Percentiles rank a stretch among this genome's conserved stretches.
Evolutionary conservation across 2,329 filamentous ascomycete species (phyloP).

Genomic region (Xylariaceae sp.): DNA sequence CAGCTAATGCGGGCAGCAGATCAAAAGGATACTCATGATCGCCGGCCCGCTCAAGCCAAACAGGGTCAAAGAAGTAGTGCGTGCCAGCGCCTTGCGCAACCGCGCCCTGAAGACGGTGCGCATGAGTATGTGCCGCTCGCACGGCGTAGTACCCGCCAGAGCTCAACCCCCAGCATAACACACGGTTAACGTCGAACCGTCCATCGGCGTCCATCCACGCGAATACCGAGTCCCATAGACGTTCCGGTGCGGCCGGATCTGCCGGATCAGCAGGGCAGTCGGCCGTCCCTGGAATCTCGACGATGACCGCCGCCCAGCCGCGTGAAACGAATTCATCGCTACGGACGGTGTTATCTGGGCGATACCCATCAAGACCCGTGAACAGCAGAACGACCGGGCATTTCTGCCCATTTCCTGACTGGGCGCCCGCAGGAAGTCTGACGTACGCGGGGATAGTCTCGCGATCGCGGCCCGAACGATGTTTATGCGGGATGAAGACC

Average conservation of each 20-base stretch:
- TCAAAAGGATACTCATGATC: slow-evolving; percentile 65
- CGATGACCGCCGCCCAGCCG: slow-evolving; percentile 61
- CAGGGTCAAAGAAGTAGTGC: slow-evolving; percentile 58
- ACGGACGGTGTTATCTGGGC: slow-evolving; percentile 60
- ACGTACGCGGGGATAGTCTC: slow-evolving; percentile 62
- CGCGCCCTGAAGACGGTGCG: slow-evolving; percentile 47
- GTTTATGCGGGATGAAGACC: slow-evolving; percentile 57
- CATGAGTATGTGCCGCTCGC: slow-evolving; percentile 66
- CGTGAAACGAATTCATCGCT: slow-evolving; percentile 60
- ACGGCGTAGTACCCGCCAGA: slow-evolving; percentile 68
- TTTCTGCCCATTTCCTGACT: slow-evolving; percentile 16
- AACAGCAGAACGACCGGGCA: slow-evolving; percentile 54
- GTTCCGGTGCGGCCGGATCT: slow-evolving; percentile 58
- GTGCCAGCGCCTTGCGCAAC: slow-evolving; percentile 63
- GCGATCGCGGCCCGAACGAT: slow-evolving; percentile 50
- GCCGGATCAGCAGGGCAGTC: slow-evolving; percentile 63
- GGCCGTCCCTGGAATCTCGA: slow-evolving; percentile 65
- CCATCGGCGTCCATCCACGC: slow-evolving; percentile 52
- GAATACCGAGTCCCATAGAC: slow-evolving; percentile 61
- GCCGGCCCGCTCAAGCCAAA: slow-evolving; percentile 61
- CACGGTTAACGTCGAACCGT: slow-evolving; percentile 53
- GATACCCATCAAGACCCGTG: slow-evolving; percentile 61
- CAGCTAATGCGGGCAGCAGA: slow-evolving; percentile 53
- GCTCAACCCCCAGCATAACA: slow-evolving; percentile 64
- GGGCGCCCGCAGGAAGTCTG: slow-evolving; percentile 49